These are phyloP conservation scores for Colletotrichum chlorophyti DNA, from an alignment of 2,329 filamentous ascomycete species.

Conservation along the genomic window DNA sequence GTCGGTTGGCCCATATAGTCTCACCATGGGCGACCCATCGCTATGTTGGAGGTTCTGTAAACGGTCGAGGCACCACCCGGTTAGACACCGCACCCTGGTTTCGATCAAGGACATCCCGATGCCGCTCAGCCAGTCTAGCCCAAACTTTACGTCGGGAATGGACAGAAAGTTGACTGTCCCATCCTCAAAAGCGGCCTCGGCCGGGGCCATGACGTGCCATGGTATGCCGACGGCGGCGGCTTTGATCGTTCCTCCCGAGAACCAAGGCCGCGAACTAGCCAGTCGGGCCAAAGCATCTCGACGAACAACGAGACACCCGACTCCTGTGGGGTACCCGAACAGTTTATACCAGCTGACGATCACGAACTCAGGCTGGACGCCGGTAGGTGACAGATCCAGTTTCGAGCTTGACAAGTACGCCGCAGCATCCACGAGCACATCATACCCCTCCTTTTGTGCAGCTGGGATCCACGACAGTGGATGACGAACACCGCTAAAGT, in stretches of 20 bases:
- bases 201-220: constrained; percentile 39
- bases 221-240: constrained; percentile 38
- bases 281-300: constrained; percentile 39
- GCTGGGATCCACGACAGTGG: constrained; percentile 43
- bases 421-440: constrained; percentile 48
- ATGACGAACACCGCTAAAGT: constrained; percentile 51
- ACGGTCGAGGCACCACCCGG: constrained; percentile 42
- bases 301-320: constrained; percentile 46
- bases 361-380: constrained; percentile 45
- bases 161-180: constrained; percentile 47
- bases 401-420: constrained; percentile 45
- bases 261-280: constrained; percentile 43
- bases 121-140: constrained; percentile 42
- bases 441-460: constrained; percentile 45
- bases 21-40: constrained; percentile 40
- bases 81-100: constrained; percentile 43
- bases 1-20: constrained; percentile 43
- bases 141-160: constrained; percentile 45
- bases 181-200: constrained; percentile 45
- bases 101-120: constrained; percentile 37
- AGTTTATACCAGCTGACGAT: constrained; percentile 50
- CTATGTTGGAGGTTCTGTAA: constrained; percentile 39
- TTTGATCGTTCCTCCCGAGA: constrained; percentile 45
- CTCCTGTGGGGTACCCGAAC: constrained; percentile 49
- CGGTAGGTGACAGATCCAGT: constrained; percentile 39